Percentiles rank a stretch among this genome's conserved stretches.
Evolutionary conservation across 1,284 basidiomycete genomes (phyloP).

Genomic region (Ustilago vetiveriae): DNA sequence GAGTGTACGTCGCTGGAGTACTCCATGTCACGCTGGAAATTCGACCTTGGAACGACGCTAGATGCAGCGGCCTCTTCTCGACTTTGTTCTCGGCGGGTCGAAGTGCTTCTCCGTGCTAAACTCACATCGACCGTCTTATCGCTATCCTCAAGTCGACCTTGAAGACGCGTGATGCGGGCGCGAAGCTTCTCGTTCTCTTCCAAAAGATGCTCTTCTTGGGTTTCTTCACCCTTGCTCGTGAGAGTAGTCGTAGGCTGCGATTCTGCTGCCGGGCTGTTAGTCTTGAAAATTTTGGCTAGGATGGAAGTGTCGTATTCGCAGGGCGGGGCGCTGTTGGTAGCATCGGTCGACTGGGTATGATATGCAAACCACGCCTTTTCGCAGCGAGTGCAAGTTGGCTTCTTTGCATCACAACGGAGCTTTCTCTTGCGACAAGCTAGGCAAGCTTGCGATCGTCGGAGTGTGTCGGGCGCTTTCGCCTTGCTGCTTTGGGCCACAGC

Average conservation of each 20-base stretch:
- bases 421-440: constrained; percentile 38
- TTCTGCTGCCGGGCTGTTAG: constrained; percentile 3
- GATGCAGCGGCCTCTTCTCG: too few species aligned
- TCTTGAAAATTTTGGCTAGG: constrained; percentile 32
- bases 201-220: not conserved
- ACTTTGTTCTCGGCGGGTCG: too few species aligned
- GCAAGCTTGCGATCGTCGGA: constrained; percentile 36
- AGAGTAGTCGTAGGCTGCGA: not conserved
- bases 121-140: not conserved
- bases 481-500: not conserved
- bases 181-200: constrained; percentile 26
- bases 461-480: constrained; percentile 16
- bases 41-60: too few species aligned
- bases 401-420: constrained; percentile 37
- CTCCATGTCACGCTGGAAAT: not conserved
- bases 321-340: constrained; percentile 6
- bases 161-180: constrained; percentile 14
- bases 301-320: constrained; percentile 40
- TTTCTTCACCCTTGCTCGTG: not conserved
- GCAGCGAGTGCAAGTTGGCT: constrained; percentile 38
- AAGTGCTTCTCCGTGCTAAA: too few species aligned
- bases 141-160: constrained; percentile 1
- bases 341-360: constrained; percentile 2
- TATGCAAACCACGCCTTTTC: constrained; percentile 35
- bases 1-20: not conserved